Conservation (phyloP, 1,284 basidiomycete species). For the Ustilago loliicola region DNA sequence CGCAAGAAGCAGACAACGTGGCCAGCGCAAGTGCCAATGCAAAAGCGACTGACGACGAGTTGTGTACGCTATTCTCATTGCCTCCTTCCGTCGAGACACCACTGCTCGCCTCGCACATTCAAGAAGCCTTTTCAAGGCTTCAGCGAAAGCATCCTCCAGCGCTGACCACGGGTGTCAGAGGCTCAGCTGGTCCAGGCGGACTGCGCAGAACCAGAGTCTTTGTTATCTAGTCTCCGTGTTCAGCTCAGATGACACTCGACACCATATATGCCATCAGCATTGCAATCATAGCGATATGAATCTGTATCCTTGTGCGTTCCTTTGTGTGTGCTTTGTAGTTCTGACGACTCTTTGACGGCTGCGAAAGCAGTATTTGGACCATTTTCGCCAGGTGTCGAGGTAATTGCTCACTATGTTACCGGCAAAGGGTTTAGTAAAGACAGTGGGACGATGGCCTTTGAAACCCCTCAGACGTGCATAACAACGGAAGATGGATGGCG, state of each 20-base stretch:
- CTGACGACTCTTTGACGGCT: too few species aligned
- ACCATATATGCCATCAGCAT: background rate
- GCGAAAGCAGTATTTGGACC: too few species aligned
- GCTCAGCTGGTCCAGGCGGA: conserved; percentile 59
- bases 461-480: too few species aligned
- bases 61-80: conserved; percentile 59
- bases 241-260: too few species aligned
- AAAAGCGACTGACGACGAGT: conserved; percentile 22
- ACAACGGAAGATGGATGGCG: too few species aligned
- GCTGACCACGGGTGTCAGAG: conserved; percentile 44
- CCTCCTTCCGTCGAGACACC: conserved; percentile 53
- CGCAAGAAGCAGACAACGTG: background rate
- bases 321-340: background rate
- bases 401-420: too few species aligned
- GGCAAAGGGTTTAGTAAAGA: too few species aligned
- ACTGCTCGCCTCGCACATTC: conserved; percentile 61
- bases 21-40: background rate
- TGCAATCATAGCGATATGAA: background rate
- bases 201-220: conserved; percentile 62
- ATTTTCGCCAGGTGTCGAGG: too few species aligned
- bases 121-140: conserved; percentile 65
- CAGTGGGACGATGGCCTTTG: too few species aligned
- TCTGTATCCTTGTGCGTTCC: background rate
- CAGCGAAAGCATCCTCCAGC: conserved; percentile 55
- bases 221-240: conserved; percentile 50